phyloP scores from a whole-genome alignment of 2,329 filamentous ascomycete genomes.

The Pseudopithomyces maydicus region DNA sequence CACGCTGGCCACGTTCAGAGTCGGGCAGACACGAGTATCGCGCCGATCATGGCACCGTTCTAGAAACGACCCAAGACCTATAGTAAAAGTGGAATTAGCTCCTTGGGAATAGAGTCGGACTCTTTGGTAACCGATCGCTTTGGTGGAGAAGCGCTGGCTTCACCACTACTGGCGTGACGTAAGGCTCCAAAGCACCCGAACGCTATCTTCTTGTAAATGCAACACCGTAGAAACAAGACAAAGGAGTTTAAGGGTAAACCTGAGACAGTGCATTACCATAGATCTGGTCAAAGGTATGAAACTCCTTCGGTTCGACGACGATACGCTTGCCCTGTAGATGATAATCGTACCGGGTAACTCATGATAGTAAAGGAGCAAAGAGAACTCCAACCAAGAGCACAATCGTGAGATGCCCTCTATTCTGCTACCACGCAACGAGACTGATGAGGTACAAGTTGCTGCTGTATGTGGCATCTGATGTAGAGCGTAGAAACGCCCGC shows the following conservation, averaged over 20 bases:
- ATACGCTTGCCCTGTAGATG: neutral
- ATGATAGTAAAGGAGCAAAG: neutral
- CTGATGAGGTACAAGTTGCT: neutral
- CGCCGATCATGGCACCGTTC: too few species aligned
- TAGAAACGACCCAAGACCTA: neutral
- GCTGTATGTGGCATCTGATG: neutral
- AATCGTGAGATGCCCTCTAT: neutral
- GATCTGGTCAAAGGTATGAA: neutral
- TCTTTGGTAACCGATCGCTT: neutral
- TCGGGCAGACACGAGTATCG: neutral
- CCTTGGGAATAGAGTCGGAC: neutral
- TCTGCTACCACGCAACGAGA: neutral
- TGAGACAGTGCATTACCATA: neutral
- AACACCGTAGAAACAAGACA: neutral
- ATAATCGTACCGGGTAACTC: neutral
- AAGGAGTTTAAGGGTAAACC: too few species aligned
- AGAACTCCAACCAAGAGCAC: neutral
- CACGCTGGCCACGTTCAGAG: neutral
- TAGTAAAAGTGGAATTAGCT: neutral
- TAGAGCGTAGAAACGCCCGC: neutral
- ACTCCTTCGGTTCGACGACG: neutral
- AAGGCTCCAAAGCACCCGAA: neutral
- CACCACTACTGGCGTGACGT: neutral
- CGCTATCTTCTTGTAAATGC: neutral
- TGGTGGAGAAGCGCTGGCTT: too few species aligned